These are phyloP conservation scores for Boletus sp. DNA, from an alignment of 1,284 basidiomycete genomes.

Conservation along the genomic window DNA sequence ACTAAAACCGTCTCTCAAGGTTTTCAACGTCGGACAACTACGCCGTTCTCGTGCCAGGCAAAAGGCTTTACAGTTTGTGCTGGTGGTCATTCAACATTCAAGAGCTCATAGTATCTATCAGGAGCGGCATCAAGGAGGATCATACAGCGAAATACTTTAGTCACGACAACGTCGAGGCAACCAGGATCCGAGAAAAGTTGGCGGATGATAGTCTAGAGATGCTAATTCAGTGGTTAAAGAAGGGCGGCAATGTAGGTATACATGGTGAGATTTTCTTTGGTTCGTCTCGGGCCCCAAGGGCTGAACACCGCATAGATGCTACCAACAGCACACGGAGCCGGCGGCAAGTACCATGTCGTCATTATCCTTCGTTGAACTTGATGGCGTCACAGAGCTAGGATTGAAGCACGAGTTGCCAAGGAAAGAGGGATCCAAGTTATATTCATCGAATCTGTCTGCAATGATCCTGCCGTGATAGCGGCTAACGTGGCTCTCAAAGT, in stretches of 20 bases:
- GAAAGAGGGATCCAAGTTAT: slow-evolving; percentile 90
- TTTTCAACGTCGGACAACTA: slow-evolving; percentile 98
- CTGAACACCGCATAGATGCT: slow-evolving; percentile 57
- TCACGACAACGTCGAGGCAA: slow-evolving; percentile 80
- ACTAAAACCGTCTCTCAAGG: slow-evolving; percentile 42
- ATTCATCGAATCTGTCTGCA: slow-evolving; percentile 93
- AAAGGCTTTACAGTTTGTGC: slow-evolving; percentile 66
- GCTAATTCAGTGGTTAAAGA: slow-evolving; percentile 92
- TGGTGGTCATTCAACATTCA: neutral
- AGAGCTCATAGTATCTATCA: slow-evolving; percentile 24
- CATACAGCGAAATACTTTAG: slow-evolving; percentile 93
- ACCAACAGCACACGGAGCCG: slow-evolving; percentile 86
- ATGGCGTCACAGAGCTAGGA: slow-evolving; percentile 58
- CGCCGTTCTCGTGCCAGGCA: slow-evolving; percentile 83
- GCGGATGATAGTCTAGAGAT: slow-evolving; percentile 93
- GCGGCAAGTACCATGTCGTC: slow-evolving; percentile 42
- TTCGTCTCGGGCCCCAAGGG: slow-evolving; percentile 11
- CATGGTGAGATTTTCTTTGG: slow-evolving; percentile 62
- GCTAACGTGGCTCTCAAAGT: slow-evolving; percentile 97
- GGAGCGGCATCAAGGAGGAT: slow-evolving; percentile 80
- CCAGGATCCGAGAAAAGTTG: slow-evolving; percentile 74
- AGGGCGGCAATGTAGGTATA: slow-evolving; percentile 96
- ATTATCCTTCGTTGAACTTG: slow-evolving; percentile 1
- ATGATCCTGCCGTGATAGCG: slow-evolving; percentile 91
- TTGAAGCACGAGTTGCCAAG: slow-evolving; percentile 76